A percentile compares a stretch with the other conserved stretches of the same genome.
Conservation (phyloP, 164 flowering plant species). For the Magnolia kwangsiensis region DNA sequence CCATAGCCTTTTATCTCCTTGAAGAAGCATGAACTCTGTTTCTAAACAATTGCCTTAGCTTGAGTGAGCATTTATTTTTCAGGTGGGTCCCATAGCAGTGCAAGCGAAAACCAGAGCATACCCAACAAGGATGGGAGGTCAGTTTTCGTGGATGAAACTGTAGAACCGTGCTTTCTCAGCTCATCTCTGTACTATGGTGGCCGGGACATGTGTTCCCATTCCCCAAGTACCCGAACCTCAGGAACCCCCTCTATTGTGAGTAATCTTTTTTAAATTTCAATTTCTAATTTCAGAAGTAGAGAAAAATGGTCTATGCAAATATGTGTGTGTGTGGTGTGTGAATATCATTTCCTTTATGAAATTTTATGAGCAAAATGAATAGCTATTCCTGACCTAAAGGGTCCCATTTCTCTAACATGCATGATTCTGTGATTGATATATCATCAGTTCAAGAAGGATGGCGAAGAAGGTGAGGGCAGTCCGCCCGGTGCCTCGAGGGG, state of each 20-base stretch:
- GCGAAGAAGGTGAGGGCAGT: slow-evolving; percentile 48
- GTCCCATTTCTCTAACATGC: not conserved
- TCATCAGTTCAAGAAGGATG: slow-evolving; percentile 56
- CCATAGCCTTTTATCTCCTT: not conserved
- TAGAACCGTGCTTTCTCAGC: slow-evolving; percentile 59
- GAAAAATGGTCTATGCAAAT: not conserved
- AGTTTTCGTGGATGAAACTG: slow-evolving; percentile 34
- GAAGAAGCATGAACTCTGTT: not conserved
- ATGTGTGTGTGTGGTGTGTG: not conserved
- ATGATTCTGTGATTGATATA: not conserved
- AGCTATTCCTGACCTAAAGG: not conserved
- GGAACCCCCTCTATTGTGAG: slow-evolving; percentile 49
- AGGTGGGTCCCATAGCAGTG: slow-evolving; percentile 17
- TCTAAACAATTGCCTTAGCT: not conserved
- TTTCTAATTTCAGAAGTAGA: not conserved
- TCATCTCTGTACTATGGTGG: slow-evolving; percentile 89
- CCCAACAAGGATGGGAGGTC: slow-evolving; percentile 30
- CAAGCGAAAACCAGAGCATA: slow-evolving; percentile 16
- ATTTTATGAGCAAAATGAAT: not conserved
- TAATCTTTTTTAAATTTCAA: slow-evolving; percentile 4
- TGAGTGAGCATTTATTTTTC: slow-evolving; percentile 9
- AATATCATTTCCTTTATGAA: not conserved
- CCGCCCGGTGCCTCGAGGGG: slow-evolving; percentile 66
- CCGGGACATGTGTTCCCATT: slow-evolving; percentile 52
- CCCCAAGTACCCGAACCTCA: slow-evolving; percentile 31